Base-by-base conservation (phyloP, 2,329 filamentous ascomycete genomes). In the Aspergillus caelatus region DNA sequence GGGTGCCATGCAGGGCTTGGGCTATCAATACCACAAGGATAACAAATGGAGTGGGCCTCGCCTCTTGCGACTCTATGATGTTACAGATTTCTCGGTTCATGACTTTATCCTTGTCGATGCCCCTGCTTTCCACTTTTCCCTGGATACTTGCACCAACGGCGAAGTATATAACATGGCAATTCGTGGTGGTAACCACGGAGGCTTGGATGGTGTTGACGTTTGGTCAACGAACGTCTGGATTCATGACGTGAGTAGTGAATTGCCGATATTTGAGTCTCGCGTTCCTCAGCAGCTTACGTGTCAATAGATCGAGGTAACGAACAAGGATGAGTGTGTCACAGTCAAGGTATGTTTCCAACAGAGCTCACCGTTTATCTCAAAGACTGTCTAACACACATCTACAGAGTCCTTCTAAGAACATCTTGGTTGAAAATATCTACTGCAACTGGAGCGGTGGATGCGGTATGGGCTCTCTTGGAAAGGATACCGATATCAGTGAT, bases 391-490 rank as follows among this genome's bases (percentile, higher is more conserved):
- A 46, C 50, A 43, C 46, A 28, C 41, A 55, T 34, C 26, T 41
- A 16, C 56, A 82, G 80, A 81, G 77, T 53, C 82, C 83, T 1
- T 77, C 84, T 3, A 77, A 81, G 58, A 82, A 87, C 71, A 81
- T 88, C 43, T 77, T 87, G n/a, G 74, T 88, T 43, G 86, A 89
- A 68, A 84, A 83, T 66, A 80, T 88, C 63, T 86, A 86, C 76
- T 88, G 86, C 77, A 88, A 88, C 77, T 85, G 82, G 82, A 84
- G 80, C n/a, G 86, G 85, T 19, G 85, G 84, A 54, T 86, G 84
- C 66, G 85, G 82, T 12, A 84, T 89, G 68, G 86, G 86, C 41
- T 86, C 84, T 4, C 78, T 89, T 2, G 81, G 79, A 7, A 73
- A 76, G 14, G 79, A 81, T 62, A 83, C 77, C 30, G 78, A 82